Evolutionary conservation across 192 early-diverging fungal species (phyloP), one percentile per base, ranked within the genome.

Genomic region (Coemansia sp.): DNA sequence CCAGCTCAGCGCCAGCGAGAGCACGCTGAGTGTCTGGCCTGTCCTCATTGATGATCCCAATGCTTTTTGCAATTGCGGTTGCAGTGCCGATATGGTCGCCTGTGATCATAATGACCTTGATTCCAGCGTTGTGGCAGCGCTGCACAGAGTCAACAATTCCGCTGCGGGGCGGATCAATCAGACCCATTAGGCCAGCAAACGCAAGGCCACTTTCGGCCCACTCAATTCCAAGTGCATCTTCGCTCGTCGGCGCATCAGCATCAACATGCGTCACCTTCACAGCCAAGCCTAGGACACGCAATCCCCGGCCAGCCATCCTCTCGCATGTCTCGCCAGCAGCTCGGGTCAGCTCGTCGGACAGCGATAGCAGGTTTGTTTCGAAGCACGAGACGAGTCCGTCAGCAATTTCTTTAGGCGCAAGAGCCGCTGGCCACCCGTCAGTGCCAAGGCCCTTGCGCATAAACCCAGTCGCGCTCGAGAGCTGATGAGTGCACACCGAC

Each of bases 41-140:
- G 67, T 77, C 81, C 26, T 81, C 71, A 57, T 94, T 84, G 28
- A 96, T 76, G 46, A 99, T 99, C 28, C 93, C 93, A 31, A 99
- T 83, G 37, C 95, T 85, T 58, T 82, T 85, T 28, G 95, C 95
- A 69, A 99, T 97, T 5, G 97, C 94, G 20, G 89, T 86, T 2
- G 96, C 96, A 12, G 96, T 99, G 61, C 86, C 86, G 42, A 94
- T 85, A 67, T 99, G 96, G 72, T 99, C 95, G 52, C 97, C 97
- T 5, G 97, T 99, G 58, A 99, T 94, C 97, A 99, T 99, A 25
- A 95, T 86, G 4, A 99, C 97, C 48, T 88, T 88, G 75, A 99
- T 94, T 9, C 95, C 97, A 6, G 97, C 97, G n/a, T 82, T 56
- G 68, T 94, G 91, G 76, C 97, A 96, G 45, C 84, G 87, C 1